Evolutionary conservation across 306 rosid species (phyloP).

Genomic region (Castanopsis chinensis): DNA sequence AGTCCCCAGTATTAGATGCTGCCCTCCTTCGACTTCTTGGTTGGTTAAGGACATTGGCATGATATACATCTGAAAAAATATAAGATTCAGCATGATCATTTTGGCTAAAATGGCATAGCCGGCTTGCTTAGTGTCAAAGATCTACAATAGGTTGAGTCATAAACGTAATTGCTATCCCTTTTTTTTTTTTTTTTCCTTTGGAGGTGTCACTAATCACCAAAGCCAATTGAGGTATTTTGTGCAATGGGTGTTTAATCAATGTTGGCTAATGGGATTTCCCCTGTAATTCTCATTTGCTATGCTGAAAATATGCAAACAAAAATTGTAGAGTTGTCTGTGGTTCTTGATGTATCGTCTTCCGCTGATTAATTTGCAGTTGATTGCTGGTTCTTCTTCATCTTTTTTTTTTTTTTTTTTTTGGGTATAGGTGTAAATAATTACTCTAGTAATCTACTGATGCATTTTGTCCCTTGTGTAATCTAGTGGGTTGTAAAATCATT

Average conservation of each 20-base stretch:
- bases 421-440: not conserved
- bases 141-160: constrained; percentile 2
- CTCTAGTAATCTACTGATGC: not conserved
- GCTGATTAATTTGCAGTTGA: not conserved
- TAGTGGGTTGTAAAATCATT: not conserved
- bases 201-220: not conserved
- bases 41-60: constrained; percentile 82
- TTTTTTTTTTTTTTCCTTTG: not conserved
- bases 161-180: not conserved
- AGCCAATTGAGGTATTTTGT: not conserved
- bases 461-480: not conserved
- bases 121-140: constrained; percentile 9
- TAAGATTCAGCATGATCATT: constrained; percentile 3
- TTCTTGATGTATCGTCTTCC: not conserved
- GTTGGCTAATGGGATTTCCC: not conserved
- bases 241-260: not conserved
- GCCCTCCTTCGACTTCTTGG: constrained; percentile 72
- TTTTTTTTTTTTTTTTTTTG: not conserved
- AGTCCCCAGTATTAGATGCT: constrained; percentile 73
- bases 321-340: not conserved
- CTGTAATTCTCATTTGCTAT: not conserved
- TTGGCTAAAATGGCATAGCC: constrained; percentile 13
- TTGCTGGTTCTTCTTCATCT: not conserved
- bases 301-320: not conserved
- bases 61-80: constrained; percentile 24